Conservation (phyloP, 2,329 filamentous ascomycete species). For the Colletotrichum plurivorum region DNA sequence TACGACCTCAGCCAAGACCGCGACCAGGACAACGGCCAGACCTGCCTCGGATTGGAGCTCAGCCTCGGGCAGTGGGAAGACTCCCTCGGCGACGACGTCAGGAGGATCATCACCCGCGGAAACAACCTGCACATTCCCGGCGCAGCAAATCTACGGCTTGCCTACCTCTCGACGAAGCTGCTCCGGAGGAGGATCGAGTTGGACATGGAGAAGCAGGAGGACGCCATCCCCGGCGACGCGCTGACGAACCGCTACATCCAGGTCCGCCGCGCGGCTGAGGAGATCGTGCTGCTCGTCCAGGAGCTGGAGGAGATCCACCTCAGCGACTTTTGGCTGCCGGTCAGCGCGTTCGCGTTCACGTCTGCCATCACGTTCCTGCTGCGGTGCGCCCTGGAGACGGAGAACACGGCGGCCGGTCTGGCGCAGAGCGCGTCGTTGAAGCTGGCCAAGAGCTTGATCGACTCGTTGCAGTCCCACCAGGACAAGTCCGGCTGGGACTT, state of each 20-base stretch:
- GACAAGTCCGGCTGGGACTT: slow-evolving; percentile 61
- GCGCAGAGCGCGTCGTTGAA: slow-evolving; percentile 55
- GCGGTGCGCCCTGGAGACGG: slow-evolving; percentile 61
- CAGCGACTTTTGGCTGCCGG: slow-evolving; percentile 65
- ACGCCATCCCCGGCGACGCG: slow-evolving; percentile 24
- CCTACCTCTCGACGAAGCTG: slow-evolving; percentile 63
- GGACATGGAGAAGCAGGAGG: slow-evolving; percentile 53
- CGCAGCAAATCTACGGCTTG: slow-evolving; percentile 64
- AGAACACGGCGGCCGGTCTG: slow-evolving; percentile 52
- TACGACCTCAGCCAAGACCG: slow-evolving; percentile 39
- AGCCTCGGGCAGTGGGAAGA: slow-evolving; percentile 61
- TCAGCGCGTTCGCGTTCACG: slow-evolving; percentile 62
- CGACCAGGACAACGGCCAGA: slow-evolving; percentile 33
- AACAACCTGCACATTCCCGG: slow-evolving; percentile 57
- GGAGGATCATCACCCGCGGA: slow-evolving; percentile 59
- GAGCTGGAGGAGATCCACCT: slow-evolving; percentile 60
- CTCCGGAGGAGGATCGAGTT: slow-evolving; percentile 63
- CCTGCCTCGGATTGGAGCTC: slow-evolving; percentile 52
- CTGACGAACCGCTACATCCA: slow-evolving; percentile 51
- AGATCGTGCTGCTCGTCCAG: slow-evolving; percentile 63
- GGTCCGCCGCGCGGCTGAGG: slow-evolving; percentile 61
- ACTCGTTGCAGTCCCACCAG: slow-evolving; percentile 55
- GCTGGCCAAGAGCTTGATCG: slow-evolving; percentile 60
- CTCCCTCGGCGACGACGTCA: slow-evolving; percentile 53
- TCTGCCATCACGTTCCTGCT: slow-evolving; percentile 65